Percentiles rank a stretch among this genome's conserved stretches.
Evolutionary conservation across 306 rosid species (phyloP).

Genomic region (Cucurbita argyrosperma): DNA sequence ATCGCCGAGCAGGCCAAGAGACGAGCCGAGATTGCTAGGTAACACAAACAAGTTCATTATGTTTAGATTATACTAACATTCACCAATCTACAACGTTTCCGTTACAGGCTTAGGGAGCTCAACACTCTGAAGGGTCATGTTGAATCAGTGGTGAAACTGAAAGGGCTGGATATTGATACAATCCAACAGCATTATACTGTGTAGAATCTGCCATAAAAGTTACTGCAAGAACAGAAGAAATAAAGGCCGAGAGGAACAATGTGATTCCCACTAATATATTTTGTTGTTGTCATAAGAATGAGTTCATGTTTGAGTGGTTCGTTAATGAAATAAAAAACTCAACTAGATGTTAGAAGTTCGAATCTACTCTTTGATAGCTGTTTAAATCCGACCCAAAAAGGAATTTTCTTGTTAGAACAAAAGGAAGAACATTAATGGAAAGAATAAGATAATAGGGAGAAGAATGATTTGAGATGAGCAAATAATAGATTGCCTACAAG

Average conservation of each 20-base stretch:
- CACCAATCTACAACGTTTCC: not conserved
- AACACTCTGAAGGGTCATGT: conserved; percentile 91
- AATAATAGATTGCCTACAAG: not conserved
- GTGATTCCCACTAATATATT: not conserved
- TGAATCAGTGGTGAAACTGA: conserved; percentile 93
- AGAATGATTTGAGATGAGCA: not conserved
- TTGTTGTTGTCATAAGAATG: not conserved
- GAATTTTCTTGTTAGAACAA: not conserved
- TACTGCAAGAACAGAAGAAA: not conserved
- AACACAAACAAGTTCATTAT: not conserved
- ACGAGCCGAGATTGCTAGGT: conserved; percentile 98
- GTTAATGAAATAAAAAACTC: not conserved
- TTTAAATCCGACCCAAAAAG: not conserved
- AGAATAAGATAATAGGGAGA: not conserved
- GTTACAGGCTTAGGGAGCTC: conserved; percentile 78
- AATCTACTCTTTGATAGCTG: no score
- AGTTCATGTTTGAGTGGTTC: not conserved
- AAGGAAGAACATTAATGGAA: not conserved
- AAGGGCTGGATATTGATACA: conserved; percentile 83
- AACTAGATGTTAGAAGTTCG: no score
- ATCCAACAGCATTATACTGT: conserved; percentile 96
- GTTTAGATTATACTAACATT: not conserved
- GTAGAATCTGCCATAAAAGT: conserved; percentile 13
- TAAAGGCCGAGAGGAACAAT: not conserved
- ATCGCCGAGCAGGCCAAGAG: conserved; percentile 95